Evolutionary conservation across 2,329 filamentous ascomycete species (phyloP).

Genomic region (Diaporthe sp.): DNA sequence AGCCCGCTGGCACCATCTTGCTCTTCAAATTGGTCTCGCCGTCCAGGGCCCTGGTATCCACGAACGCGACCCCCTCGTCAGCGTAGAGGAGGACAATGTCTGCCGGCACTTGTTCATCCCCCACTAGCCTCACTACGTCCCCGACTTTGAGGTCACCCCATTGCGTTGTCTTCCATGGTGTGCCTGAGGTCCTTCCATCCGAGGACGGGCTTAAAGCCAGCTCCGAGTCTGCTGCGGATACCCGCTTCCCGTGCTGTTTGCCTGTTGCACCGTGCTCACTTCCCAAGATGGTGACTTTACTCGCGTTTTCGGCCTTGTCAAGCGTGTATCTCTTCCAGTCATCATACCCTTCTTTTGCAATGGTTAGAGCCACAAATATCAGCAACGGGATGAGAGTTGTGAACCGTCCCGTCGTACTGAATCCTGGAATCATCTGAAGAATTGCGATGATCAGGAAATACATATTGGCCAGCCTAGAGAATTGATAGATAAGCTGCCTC

Average conservation of each 20-base stretch:
- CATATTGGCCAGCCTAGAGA: conserved; percentile 89
- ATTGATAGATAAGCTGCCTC: conserved; percentile 87
- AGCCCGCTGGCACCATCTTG: conserved; percentile 75
- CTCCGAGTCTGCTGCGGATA: conserved; percentile 43
- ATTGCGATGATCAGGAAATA: conserved; percentile 88
- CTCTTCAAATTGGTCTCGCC: conserved; percentile 87
- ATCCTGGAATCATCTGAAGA: conserved; percentile 83
- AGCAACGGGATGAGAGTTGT: conserved; percentile 81
- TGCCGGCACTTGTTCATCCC: conserved; percentile 86
- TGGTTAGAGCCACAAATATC: conserved; percentile 84
- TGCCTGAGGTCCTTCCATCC: neutral
- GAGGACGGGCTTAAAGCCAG: conserved; percentile 14
- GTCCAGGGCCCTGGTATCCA: conserved; percentile 88
- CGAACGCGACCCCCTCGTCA: conserved; percentile 82
- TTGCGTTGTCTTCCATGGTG: conserved; percentile 64
- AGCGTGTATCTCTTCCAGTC: conserved; percentile 84
- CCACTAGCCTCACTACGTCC: conserved; percentile 63
- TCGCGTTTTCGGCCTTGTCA: conserved; percentile 84
- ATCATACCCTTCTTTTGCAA: conserved; percentile 89
- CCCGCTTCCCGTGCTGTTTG: neutral
- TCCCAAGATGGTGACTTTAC: conserved; percentile 64
- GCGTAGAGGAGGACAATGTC: conserved; percentile 86
- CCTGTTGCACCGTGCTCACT: conserved; percentile 61
- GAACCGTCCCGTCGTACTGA: conserved; percentile 82
- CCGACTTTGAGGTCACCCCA: conserved; percentile 66